Conservation (phyloP, 2,329 filamentous ascomycete genomes). For the Xylariaceae sp. region DNA sequence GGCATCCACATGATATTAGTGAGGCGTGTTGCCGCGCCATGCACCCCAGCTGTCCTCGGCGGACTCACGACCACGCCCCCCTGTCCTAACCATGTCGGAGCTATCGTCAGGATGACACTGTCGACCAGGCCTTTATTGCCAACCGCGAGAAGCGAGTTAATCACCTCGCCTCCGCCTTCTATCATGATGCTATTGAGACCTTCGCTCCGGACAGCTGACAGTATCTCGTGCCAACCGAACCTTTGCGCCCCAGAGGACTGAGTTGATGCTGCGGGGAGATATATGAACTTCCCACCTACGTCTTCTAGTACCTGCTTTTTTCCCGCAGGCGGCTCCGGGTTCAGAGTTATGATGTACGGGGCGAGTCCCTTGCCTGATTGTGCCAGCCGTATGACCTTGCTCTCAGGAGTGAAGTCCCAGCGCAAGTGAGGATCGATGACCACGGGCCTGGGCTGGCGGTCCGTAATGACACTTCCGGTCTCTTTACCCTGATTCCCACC, state of each 20-base stretch:
- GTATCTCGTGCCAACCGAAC: slow-evolving; percentile 63
- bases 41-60: slow-evolving; percentile 48
- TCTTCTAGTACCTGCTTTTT: slow-evolving; percentile 43
- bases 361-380: slow-evolving; percentile 64
- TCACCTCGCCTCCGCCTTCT: slow-evolving; percentile 79
- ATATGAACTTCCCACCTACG: slow-evolving; percentile 53
- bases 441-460: slow-evolving; percentile 73
- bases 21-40: slow-evolving; percentile 62
- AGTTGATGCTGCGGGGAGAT: slow-evolving; percentile 27
- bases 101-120: slow-evolving; percentile 82
- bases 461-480: slow-evolving; percentile 31
- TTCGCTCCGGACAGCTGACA: slow-evolving; percentile 55
- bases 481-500: slow-evolving; percentile 30
- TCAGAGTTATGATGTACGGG: slow-evolving; percentile 67
- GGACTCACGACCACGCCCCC: slow-evolving; percentile 80
- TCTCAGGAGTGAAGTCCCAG: slow-evolving; percentile 61
- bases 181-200: slow-evolving; percentile 82
- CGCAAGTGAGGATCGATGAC: slow-evolving; percentile 76
- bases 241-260: slow-evolving; percentile 38
- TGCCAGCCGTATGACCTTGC: slow-evolving; percentile 66
- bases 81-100: slow-evolving; percentile 83
- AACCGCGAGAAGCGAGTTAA: slow-evolving; percentile 74
- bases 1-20: slow-evolving; percentile 69
- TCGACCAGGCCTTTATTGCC: slow-evolving; percentile 62
- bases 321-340: slow-evolving; percentile 43